Conservation (phyloP, 805 yeast genomes). For the Cyberlindnera petersonii region DNA sequence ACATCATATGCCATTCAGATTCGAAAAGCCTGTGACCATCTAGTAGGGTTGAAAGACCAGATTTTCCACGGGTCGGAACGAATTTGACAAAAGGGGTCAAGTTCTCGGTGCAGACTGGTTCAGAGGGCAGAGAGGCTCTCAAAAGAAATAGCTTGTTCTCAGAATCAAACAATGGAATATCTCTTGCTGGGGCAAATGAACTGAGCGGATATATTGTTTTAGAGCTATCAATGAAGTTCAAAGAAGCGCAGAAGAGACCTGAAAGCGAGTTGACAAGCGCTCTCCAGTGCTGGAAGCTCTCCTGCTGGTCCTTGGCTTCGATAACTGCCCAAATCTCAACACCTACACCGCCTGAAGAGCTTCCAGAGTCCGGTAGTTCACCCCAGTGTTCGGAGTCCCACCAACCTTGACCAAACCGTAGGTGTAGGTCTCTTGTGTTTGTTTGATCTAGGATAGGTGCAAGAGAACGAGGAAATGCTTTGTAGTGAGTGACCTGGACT, state of each 20-base stretch:
- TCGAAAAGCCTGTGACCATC: slow-evolving; percentile 92
- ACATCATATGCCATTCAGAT: slow-evolving; percentile 90
- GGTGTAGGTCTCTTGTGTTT: slow-evolving; percentile 68
- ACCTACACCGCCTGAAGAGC: slow-evolving; percentile 84
- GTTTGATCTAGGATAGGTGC: slow-evolving; percentile 72
- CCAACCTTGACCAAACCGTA: slow-evolving; percentile 90
- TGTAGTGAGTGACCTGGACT: slow-evolving; percentile 43
- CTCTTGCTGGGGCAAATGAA: slow-evolving; percentile 29
- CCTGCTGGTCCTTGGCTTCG: slow-evolving; percentile 52
- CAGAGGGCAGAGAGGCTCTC: slow-evolving; percentile 88
- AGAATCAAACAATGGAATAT: slow-evolving; percentile 28
- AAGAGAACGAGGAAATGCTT: slow-evolving; percentile 73
- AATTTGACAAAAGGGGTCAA: slow-evolving; percentile 88
- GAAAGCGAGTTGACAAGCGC: slow-evolving; percentile 70
- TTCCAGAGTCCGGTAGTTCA: slow-evolving; percentile 66
- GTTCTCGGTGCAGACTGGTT: slow-evolving; percentile 95
- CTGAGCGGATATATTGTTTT: slow-evolving; percentile 67
- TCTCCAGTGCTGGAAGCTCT: slow-evolving; percentile 66
- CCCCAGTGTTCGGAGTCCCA: slow-evolving; percentile 95
- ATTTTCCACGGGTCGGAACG: slow-evolving; percentile 86
- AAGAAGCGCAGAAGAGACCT: slow-evolving; percentile 92
- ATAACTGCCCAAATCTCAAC: slow-evolving; percentile 89
- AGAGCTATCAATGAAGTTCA: slow-evolving; percentile 79
- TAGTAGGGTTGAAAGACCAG: slow-evolving; percentile 78
- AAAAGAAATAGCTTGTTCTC: slow-evolving; percentile 48